Evolutionary conservation across 1,284 basidiomycete species (phyloP), one percentile per base, ranked within the genome.

Genomic region (Cutaneotrichosporon cavernicola): DNA sequence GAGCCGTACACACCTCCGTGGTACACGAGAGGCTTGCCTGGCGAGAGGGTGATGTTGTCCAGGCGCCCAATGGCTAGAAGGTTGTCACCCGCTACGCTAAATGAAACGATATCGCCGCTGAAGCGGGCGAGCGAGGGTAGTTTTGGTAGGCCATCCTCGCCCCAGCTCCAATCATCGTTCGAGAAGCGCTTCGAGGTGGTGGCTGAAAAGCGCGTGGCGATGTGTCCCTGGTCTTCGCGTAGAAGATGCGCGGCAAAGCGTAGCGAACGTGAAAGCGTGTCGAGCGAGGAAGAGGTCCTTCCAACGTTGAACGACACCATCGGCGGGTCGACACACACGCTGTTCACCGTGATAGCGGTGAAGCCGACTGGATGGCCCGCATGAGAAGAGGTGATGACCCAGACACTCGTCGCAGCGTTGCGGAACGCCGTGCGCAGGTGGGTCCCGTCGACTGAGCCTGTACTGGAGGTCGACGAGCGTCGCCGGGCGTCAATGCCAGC

Each of bases 231-330:
- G 11, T 52, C 61, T 16, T 66, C 58, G 16, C 26, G 53, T 7
- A 66, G 61, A 36, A 63, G 65, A 46, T 66, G 65, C 4, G 55
- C 65, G 1, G 65, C 61, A 18, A 66, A 63, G 22, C 56, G 49
- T 10, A 66, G 55, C 4, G 65, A 66, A n/a, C 65, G 65, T 9
- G 49, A 58, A n/a, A 66, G 43, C 5, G 61, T 58, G 50, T 50
- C 40, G 16, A 66, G 65, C 22, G 40, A 49, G 43, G 50, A 55
- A 0, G 55, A 58, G 53, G 26, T 61, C 40, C 65, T 61, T 11
- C 65, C 65, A 30, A 66, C 26, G 51, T 66, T 66, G 62, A 66
- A 66, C 32, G 55, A 63, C 51, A 66, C 63, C 65, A 66, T 66
- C 6, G 65, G 65, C 21, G 61, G 65, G n/a, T 66, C 65, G 38